A percentile compares a stretch with the other conserved stretches of the same genome.
These are phyloP conservation scores for Dichotomocladium elegans DNA, from an alignment of 371 early-diverging fungal species.

Conservation along the genomic window DNA sequence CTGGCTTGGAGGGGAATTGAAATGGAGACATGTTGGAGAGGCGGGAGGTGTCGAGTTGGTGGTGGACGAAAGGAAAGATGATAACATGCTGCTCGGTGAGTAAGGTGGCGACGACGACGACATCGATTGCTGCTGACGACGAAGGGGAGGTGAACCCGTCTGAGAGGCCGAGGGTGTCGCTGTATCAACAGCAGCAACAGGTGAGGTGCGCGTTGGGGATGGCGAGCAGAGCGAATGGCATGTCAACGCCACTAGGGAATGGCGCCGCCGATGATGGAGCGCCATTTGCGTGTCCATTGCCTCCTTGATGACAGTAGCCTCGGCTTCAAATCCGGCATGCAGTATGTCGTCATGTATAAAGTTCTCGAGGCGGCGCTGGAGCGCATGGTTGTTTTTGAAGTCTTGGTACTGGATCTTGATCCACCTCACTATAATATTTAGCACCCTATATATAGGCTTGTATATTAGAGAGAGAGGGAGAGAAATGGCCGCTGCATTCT, in stretches of 20 bases:
- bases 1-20: not conserved
- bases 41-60: slow-evolving; percentile 24
- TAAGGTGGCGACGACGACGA: too few relatives aligned
- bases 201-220: slow-evolving; percentile 3
- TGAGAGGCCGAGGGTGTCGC: not conserved
- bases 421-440: slow-evolving; percentile 65
- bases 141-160: not conserved
- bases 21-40: slow-evolving; percentile 18
- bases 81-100: too few relatives aligned
- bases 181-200: not conserved
- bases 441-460: slow-evolving; percentile 34
- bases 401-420: slow-evolving; percentile 62
- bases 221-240: slow-evolving; percentile 17
- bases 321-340: slow-evolving; percentile 28
- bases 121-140: too few relatives aligned
- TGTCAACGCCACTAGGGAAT: slow-evolving; percentile 18
- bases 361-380: slow-evolving; percentile 30
- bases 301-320: slow-evolving; percentile 29
- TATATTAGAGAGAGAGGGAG: too few relatives aligned
- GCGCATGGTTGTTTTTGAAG: slow-evolving; percentile 40
- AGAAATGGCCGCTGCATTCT: too few relatives aligned
- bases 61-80: not conserved
- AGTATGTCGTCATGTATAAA: slow-evolving; percentile 30
- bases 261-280: slow-evolving; percentile 13
- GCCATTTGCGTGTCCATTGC: slow-evolving; percentile 24